Percentiles rank a stretch among this genome's conserved stretches.
Evolutionary conservation across 1,284 basidiomycete species (phyloP).

Genomic region (Rhodotorula sp.): DNA sequence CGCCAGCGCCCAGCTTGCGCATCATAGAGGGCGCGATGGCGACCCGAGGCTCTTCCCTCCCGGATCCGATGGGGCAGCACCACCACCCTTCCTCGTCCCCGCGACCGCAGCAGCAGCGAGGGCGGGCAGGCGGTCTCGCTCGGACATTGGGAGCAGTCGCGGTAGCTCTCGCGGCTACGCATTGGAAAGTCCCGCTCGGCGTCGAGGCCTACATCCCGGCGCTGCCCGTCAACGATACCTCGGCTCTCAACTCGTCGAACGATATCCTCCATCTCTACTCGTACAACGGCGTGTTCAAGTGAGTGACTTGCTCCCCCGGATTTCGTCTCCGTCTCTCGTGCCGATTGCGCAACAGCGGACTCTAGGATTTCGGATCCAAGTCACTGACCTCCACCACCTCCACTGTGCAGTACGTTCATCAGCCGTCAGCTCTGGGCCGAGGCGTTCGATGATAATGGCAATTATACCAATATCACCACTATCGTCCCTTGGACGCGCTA

Average conservation of each 20-base stretch:
- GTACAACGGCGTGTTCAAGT: slow-evolving; percentile 36
- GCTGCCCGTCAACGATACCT: slow-evolving; percentile 38
- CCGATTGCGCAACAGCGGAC: no score
- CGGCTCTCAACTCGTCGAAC: slow-evolving; percentile 20
- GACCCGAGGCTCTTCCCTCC: neutral
- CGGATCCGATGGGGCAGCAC: neutral
- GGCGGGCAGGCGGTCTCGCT: neutral
- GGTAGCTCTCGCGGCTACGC: neutral
- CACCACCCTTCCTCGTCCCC: neutral
- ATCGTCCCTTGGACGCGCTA: slow-evolving; percentile 38
- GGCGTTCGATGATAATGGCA: slow-evolving; percentile 31
- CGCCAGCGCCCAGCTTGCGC: no score
- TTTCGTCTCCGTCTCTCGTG: neutral
- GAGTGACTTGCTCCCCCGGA: slow-evolving; percentile 6
- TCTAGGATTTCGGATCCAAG: neutral
- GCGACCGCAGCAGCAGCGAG: neutral
- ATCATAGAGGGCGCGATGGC: neutral
- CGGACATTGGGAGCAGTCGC: no score
- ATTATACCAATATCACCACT: slow-evolving; percentile 29
- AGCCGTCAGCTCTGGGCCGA: slow-evolving; percentile 25
- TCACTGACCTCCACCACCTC: neutral
- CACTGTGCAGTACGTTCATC: slow-evolving; percentile 14
- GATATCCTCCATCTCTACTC: slow-evolving; percentile 41
- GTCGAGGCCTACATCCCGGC: slow-evolving; percentile 10
- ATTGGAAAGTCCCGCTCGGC: neutral